These are phyloP conservation scores for Lunularia cruciata DNA, from an alignment of 225 moss, liverwort and hornwort species.

Conservation along the genomic window DNA sequence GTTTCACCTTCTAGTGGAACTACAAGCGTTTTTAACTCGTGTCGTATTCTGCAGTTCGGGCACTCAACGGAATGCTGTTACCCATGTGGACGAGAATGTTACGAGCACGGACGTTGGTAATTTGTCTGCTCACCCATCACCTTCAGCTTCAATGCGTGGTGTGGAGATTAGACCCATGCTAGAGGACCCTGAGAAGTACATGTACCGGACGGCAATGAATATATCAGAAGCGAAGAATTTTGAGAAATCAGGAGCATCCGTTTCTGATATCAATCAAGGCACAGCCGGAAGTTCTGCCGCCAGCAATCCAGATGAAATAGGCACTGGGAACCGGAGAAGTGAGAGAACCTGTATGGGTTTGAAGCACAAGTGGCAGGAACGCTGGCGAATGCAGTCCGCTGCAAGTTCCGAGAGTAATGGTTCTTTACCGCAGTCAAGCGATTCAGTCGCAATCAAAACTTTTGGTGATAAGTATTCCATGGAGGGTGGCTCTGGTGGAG, in stretches of 20 bases:
- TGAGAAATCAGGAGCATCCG: constrained; percentile 30
- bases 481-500: constrained; percentile 41
- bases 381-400: constrained; percentile 58
- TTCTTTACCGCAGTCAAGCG: constrained; percentile 36
- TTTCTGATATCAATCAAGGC: constrained; percentile 23
- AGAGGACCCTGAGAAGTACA: constrained; percentile 31
- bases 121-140: constrained; percentile 25
- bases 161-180: constrained; percentile 21
- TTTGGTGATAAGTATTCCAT: constrained; percentile 38
- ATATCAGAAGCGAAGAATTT: constrained; percentile 23
- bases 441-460: constrained; percentile 24
- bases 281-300: constrained; percentile 10
- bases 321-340: constrained; percentile 30
- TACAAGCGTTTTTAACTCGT: not conserved
- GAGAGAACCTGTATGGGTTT: constrained; percentile 57
- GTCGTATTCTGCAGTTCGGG: constrained; percentile 35
- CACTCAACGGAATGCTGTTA: constrained; percentile 25
- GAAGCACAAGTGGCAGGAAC: constrained; percentile 59
- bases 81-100: constrained; percentile 20
- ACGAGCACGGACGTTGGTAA: constrained; percentile 25
- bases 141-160: constrained; percentile 29
- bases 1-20: not conserved
- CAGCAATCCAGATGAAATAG: constrained; percentile 18
- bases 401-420: constrained; percentile 38
- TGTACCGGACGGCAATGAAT: constrained; percentile 18